These are phyloP conservation scores for Ramaria sp. DNA, from an alignment of 768 basidiomycete genomes.

Conservation along the genomic window DNA sequence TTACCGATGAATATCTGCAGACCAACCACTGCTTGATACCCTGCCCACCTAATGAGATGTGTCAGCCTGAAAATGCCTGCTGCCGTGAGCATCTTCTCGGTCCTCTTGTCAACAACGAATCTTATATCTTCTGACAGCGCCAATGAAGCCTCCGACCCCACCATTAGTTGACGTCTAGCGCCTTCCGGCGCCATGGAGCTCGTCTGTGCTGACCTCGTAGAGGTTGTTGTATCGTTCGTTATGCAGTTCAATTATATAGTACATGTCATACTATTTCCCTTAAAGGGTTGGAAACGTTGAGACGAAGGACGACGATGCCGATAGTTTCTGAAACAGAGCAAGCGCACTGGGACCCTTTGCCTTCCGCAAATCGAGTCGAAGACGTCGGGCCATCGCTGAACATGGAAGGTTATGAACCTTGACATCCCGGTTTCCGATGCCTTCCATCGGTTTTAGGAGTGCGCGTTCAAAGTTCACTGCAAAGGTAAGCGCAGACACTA, in stretches of 20 bases:
- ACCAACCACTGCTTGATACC: conserved; percentile 54
- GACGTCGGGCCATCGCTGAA: conserved; percentile 49
- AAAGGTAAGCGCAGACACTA: conserved; percentile 55
- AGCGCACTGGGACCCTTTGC: conserved; percentile 43
- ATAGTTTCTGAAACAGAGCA: conserved; percentile 47
- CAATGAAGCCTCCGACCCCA: conserved; percentile 12
- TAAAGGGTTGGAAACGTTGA: conserved; percentile 44
- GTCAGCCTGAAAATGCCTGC: conserved; percentile 67
- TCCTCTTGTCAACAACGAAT: neutral
- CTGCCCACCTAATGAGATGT: conserved; percentile 60
- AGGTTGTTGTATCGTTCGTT: no score
- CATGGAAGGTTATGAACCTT: conserved; percentile 47
- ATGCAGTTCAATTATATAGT: neutral
- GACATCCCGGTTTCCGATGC: conserved; percentile 10
- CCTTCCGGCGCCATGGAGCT: neutral
- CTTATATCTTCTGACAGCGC: conserved; percentile 31
- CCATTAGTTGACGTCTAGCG: neutral
- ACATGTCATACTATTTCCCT: neutral
- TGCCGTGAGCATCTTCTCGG: conserved; percentile 50
- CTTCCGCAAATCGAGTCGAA: conserved; percentile 51
- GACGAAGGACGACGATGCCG: conserved; percentile 52
- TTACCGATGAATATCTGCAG: conserved; percentile 19
- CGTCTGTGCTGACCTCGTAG: no score
- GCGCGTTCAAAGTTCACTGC: conserved; percentile 67
- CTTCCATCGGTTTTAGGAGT: conserved; percentile 37